Conservation (phyloP, 83 land plant genomes). For the Picea abies region DNA sequence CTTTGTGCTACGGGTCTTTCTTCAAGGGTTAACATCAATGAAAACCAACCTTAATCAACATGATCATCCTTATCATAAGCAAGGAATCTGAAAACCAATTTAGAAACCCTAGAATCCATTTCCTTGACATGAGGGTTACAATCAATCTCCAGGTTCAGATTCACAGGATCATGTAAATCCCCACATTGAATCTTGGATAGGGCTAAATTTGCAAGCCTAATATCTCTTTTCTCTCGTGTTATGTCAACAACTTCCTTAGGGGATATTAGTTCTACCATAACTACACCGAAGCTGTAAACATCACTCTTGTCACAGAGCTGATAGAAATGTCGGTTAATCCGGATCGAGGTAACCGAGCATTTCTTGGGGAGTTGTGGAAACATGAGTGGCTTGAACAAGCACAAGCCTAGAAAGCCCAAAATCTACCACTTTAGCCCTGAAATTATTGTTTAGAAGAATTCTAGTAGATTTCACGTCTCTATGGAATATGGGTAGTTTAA, state of each 20-base stretch:
- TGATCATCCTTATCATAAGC: no score
- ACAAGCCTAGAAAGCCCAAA: background rate
- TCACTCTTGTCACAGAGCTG: slow-evolving; percentile 32
- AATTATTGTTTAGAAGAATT: slow-evolving; percentile 4
- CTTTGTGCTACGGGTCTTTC: no score
- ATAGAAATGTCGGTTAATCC: slow-evolving; percentile 70
- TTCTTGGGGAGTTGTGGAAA: slow-evolving; percentile 86
- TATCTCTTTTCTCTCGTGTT: background rate
- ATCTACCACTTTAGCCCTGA: no score
- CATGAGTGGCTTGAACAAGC: slow-evolving; percentile 39
- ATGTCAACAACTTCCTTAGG: background rate
- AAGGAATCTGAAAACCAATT: no score
- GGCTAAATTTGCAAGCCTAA: background rate
- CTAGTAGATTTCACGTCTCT: slow-evolving; percentile 47
- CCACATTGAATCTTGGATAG: background rate
- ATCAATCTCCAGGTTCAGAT: no score
- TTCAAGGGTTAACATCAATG: no score
- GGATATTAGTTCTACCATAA: background rate
- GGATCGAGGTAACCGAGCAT: slow-evolving; percentile 91
- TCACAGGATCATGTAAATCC: background rate
- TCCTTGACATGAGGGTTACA: no score
- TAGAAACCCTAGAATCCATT: no score
- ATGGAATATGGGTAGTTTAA: slow-evolving; percentile 42
- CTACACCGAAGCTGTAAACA: background rate
- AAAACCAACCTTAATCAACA: no score